phyloP scores from a whole-genome alignment of 306 rosid genomes.

The Rosa chinensis region DNA sequence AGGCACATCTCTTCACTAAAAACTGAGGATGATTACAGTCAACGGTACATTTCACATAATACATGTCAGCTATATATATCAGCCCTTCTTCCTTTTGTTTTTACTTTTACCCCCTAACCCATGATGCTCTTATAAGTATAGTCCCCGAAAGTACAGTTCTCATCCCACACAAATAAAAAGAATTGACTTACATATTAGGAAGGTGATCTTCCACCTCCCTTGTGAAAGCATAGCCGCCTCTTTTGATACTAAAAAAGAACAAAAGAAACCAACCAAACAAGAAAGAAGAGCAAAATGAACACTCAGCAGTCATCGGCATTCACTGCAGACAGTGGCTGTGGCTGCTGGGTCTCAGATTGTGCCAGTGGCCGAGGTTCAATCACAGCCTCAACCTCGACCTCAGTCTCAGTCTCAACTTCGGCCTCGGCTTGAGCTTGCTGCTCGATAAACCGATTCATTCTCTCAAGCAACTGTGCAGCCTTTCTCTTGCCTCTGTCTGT shows the following conservation, averaged over 20 bases:
- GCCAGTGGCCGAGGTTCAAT: conserved; percentile 2
- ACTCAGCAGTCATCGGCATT: conserved; percentile 47
- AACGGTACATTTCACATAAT: conserved; percentile 40
- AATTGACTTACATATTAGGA: conserved; percentile 56
- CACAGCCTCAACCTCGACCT: background rate
- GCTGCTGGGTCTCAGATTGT: conserved; percentile 48
- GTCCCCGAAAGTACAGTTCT: conserved; percentile 26
- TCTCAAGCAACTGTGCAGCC: conserved; percentile 84
- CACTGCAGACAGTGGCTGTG: conserved; percentile 36
- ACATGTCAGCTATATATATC: conserved; percentile 28
- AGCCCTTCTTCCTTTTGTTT: conserved; percentile 15
- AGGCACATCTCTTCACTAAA: conserved; percentile 76
- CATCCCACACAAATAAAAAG: conserved; percentile 59
- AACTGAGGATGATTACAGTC: conserved; percentile 65
- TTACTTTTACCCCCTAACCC: conserved; percentile 22
- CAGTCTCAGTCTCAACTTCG: background rate
- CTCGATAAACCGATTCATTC: conserved; percentile 68
- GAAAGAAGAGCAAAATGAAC: conserved; percentile 22
- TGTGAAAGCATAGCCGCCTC: conserved; percentile 43
- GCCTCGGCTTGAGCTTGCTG: conserved; percentile 51
- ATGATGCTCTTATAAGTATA: conserved; percentile 11
- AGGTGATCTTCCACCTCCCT: conserved; percentile 92
- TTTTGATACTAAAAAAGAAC: conserved; percentile 43
- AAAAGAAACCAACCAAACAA: conserved; percentile 37
- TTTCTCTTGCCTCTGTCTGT: conserved; percentile 96